phyloP scores from a whole-genome alignment of 495 filamentous ascomycete species.

The Neurospora africana region DNA sequence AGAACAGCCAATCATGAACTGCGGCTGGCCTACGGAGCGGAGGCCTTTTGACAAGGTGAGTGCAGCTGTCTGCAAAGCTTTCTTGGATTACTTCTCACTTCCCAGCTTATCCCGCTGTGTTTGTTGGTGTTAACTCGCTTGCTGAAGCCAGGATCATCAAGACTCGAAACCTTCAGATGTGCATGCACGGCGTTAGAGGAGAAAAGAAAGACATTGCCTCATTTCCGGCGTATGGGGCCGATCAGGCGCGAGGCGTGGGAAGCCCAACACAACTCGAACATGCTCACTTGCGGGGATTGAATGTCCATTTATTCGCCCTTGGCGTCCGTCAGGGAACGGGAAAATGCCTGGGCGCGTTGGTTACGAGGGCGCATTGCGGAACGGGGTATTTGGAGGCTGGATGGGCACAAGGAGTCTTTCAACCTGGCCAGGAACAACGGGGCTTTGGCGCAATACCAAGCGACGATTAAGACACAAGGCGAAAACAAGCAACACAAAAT shows the following conservation, averaged over 20 bases:
- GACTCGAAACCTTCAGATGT: not conserved
- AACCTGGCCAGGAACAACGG: not conserved
- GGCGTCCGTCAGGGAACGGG: not conserved
- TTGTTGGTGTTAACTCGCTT: not conserved
- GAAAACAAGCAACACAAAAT: not conserved
- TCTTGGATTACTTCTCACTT: not conserved
- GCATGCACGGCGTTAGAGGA: not conserved
- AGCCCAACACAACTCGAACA: not conserved
- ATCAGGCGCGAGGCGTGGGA: not conserved
- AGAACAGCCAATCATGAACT: constrained; percentile 22
- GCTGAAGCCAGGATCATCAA: not conserved
- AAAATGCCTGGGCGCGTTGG: not conserved
- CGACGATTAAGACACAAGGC: not conserved
- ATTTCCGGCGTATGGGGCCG: not conserved
- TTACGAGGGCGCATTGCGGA: not conserved
- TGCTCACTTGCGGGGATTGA: not conserved
- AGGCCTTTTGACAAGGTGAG: not conserved
- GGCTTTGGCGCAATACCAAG: not conserved
- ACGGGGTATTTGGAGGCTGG: not conserved
- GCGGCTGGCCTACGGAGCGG: not conserved
- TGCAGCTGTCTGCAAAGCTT: not conserved
- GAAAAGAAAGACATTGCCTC: not conserved
- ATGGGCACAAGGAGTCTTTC: not conserved
- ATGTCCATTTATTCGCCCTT: not conserved
- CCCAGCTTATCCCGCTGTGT: not conserved